Evolutionary conservation across 495 filamentous ascomycete species (phyloP).

Genomic region (Geopyxis carbonaria): DNA sequence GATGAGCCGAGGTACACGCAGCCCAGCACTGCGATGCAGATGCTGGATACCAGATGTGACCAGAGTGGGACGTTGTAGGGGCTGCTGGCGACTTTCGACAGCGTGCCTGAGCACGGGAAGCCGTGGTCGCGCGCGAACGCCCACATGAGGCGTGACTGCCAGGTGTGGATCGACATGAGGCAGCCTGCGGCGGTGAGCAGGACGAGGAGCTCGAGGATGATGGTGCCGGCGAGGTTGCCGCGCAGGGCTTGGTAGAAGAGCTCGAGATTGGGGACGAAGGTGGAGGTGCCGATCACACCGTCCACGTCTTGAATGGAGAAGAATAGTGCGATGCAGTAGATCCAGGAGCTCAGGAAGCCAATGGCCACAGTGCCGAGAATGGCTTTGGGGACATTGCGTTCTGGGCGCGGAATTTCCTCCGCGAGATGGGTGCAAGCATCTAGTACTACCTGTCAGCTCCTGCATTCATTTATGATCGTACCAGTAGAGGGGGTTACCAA

Average conservation of each 20-base stretch:
- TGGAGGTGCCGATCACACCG: conserved; percentile 24
- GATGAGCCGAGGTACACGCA: conserved; percentile 14
- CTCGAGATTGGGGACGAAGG: conserved; percentile 15
- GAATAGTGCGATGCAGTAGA: conserved; percentile 37
- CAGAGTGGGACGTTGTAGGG: conserved; percentile 14
- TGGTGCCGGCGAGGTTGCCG: conserved; percentile 12
- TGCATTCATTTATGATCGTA: too few species aligned
- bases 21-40: conserved; percentile 18
- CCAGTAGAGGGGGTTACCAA: too few species aligned
- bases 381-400: conserved; percentile 34
- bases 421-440: conserved; percentile 20
- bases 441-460: too few species aligned
- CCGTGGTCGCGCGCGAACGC: conserved; percentile 19
- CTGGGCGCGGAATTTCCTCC: conserved; percentile 25
- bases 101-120: conserved; percentile 16
- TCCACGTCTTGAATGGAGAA: conserved; percentile 34
- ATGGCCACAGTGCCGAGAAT: conserved; percentile 34
- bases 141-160: conserved; percentile 25
- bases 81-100: conserved; percentile 11
- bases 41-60: conserved; percentile 15
- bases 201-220: conserved; percentile 14
- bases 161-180: conserved; percentile 20
- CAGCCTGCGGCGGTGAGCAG: conserved; percentile 17
- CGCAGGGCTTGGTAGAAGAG: conserved; percentile 16
- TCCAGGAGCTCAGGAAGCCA: conserved; percentile 34